Base-by-base conservation (phyloP, 2,329 filamentous ascomycete species). In the Phialocephala sp. region DNA sequence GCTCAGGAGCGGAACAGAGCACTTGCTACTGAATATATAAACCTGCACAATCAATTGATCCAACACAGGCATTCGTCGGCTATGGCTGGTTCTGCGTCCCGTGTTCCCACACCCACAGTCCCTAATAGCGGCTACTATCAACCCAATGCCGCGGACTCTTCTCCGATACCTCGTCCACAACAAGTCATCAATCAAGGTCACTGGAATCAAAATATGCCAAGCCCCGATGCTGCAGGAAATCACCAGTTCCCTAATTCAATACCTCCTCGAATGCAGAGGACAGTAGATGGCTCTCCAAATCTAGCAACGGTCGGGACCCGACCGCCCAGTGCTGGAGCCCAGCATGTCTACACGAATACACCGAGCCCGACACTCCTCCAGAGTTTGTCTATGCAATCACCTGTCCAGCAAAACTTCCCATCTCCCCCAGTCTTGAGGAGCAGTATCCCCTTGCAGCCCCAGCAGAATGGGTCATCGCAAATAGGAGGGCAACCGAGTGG, bases 371-470 rank as follows among this genome's bases (percentile, higher is more conserved):
- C 67, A 35, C 57, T 68, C 20, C 43, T 72, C 6, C 73, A 74
- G 57, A 63, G 65, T 2, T 63, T 72, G n/a, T 70, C 70, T 11
- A 72, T 72, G 68, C 62, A 69, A 12, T 74, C 72, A 1, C 72
- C 72, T 37, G 61, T 67, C 14, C 72, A 73, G 39, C 67, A 66
- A 59, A 56, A 54, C 20, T 67, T 68, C 15, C 67, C 55, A 24
- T 52, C 52, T 24, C 37, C 63, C 32, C 55, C 65, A 22, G 20
- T 58, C 11, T 27, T 62, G 43, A 67, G 66, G 27, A 69, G 58
- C 56, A 69, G 64, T 61, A 64, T 15, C 22, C 56, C 27, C 12
- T 27, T 35, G 56, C 57, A 35, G 18, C 24, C 50, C 8, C 50
- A 54, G 50, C 50, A 50, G n/a, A 24, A 27, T 35, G 50, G 50